Evolutionary conservation across 352 stramenopile genomes (phyloP), one percentile per base, ranked within the genome.

Genomic region (Globisporangium irregulare): DNA sequence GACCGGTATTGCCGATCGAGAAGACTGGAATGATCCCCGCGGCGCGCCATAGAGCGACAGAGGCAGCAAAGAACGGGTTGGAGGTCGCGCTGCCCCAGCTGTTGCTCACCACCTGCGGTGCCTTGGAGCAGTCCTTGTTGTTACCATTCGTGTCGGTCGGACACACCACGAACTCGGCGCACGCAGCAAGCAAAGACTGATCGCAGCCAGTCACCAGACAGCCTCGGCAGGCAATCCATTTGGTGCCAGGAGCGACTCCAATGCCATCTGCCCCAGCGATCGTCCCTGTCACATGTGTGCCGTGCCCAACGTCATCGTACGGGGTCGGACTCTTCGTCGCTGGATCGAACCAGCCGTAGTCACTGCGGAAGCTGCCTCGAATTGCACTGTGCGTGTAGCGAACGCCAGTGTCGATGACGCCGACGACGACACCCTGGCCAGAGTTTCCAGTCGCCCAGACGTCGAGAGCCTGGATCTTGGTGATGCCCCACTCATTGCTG

Each of bases 381-480:
- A 76, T 46, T 4, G 56, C 27, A 6, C 61, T 59, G 64, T 80
- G 74, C 2, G 68, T 67, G 22, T n/a, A 4, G 12, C 38, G 46
- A 3, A 76, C 74, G 4, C 74, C 74, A 15, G 64, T 73, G 36
- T 80, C 74, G 55, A 80, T 80, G 20, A 36, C 55, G 7, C 71
- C 71, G 5, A 80, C 59, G 32, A 78, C 64, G 62, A 76, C 64
- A 24, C 59, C 64, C 53, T 66, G 22, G 46, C 74, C 74, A 2
- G 36, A 82, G 56, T 86, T 84, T 0, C 79, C 76, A 18, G 68
- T 78, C 20, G 63, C 65, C 82, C 82, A 90, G 0, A 86, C 75
- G 2, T 66, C 62, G 0, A 75, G 77, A 0, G 78, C 75, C 32
- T 86, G 77, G 51, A 87, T 86, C 43, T 80, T 84, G 8, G 50